phyloP scores from a whole-genome alignment of 2,329 filamentous ascomycete genomes.

The Raffaelea albimanens region DNA sequence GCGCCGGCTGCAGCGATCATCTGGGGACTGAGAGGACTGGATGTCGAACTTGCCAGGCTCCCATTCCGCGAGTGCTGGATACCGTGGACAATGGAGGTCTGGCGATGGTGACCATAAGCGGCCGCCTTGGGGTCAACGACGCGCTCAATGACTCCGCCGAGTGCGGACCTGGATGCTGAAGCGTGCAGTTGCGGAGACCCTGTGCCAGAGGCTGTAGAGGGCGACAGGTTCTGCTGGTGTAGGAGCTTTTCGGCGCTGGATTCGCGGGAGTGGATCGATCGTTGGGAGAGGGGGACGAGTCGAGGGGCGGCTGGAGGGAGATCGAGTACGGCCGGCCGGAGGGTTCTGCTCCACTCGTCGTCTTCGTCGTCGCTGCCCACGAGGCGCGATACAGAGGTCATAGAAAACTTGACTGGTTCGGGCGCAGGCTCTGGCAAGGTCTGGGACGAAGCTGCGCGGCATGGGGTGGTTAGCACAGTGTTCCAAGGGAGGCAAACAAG shows the following conservation, averaged over 20 bases:
- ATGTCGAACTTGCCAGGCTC: constrained; percentile 69
- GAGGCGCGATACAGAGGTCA: constrained; percentile 39
- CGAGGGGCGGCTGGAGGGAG: constrained; percentile 12
- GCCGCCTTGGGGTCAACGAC: constrained; percentile 45
- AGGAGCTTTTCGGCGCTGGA: constrained; percentile 48
- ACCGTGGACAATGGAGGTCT: constrained; percentile 95
- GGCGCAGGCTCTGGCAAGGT: constrained; percentile 45
- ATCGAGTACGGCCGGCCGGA: constrained; percentile 37
- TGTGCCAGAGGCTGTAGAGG: constrained; percentile 11
- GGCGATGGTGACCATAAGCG: constrained; percentile 78
- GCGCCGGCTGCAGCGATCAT: constrained; percentile 63
- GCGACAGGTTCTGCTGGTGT: constrained; percentile 11
- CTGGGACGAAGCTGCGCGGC: constrained; percentile 45
- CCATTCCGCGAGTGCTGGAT: constrained; percentile 88
- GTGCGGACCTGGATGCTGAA: constrained; percentile 27
- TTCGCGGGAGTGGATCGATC: constrained; percentile 44
- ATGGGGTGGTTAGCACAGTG: neutral
- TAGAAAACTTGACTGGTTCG: constrained; percentile 42
- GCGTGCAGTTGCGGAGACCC: constrained; percentile 29
- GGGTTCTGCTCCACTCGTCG: constrained; percentile 42
- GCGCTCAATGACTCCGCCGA: constrained; percentile 38
- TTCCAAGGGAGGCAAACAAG: too few relatives aligned
- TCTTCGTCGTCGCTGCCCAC: constrained; percentile 47
- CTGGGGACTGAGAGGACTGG: constrained; percentile 80
- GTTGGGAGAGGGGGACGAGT: constrained; percentile 17